Base-by-base conservation (phyloP, 1,284 basidiomycete genomes). In the Pyrrhoderma lamaoense region DNA sequence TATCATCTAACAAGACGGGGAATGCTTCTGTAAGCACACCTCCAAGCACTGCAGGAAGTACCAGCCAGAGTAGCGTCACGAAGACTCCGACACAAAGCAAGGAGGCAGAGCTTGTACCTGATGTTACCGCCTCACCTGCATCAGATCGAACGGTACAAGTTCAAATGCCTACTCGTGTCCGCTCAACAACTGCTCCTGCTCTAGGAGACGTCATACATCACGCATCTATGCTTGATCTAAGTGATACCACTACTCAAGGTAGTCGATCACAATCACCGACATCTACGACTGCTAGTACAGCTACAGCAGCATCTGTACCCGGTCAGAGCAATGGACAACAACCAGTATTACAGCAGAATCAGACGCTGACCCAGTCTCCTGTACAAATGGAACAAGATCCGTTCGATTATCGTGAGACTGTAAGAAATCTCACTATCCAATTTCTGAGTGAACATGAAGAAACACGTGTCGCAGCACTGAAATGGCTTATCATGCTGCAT, bases 401-500 rank as follows among this genome's bases (percentile, higher is more conserved):
- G 1, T 92, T 99, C 61, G 93, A 98, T 64, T 96, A 96, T 62
- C 85, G 90, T 58, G 79, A 82, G 18, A 98, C 93, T 0, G 93
- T 99, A 49, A 91, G 89, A 62, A 89, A 89, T 44, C 70, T 99
- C 56, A 97, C 93, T 1, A 72, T 96, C 48, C 93, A 97, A 62
- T 93, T 99, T 63, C 65, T 97, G 65, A 94, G 92, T 66, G 93
- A 98, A 66, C 92, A 93, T 63, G 95, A 96, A 62, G 93, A 97
- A 64, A 98, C 96, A 1, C 75, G 95, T 39, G 90, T 99, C 4
- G 91, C 93, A 21, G 93, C 95, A 2, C 71, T 99, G 58, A 93
- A 96, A 69, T 99, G 96, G 96, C 72, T 99, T 27, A 84, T 97
- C 47, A 99, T 99, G 96, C 71, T 99, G 49, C 96, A 99, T 68